A percentile compares a stretch with the other conserved stretches of the same genome.
Conservation (phyloP, 192 early-diverging fungal species). For the Lunasporangiospora selenospora region DNA sequence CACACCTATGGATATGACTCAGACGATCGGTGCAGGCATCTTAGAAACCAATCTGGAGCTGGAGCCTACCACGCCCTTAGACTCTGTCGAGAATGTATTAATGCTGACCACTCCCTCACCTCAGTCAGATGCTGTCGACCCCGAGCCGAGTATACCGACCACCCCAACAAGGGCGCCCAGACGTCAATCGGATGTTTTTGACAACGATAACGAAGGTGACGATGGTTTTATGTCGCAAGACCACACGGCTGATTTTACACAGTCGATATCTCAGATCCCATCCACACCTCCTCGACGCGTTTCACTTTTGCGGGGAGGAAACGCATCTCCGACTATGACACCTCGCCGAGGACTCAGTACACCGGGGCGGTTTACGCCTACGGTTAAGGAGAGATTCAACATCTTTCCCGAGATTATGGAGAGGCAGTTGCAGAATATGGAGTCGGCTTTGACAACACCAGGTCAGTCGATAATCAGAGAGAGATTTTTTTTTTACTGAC, state of each 20-base stretch:
- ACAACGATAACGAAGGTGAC: not conserved
- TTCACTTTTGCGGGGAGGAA: not conserved
- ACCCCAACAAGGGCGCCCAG: too few species aligned
- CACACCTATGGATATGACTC: conserved; percentile 32
- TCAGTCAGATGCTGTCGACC: too few species aligned
- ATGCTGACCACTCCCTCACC: not conserved
- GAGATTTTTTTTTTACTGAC: too few species aligned
- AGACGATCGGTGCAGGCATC: conserved; percentile 26
- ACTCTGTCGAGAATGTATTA: not conserved
- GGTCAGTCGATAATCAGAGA: too few species aligned
- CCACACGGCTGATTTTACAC: too few species aligned
- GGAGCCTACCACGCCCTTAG: not conserved
- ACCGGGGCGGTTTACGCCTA: conserved; percentile 20
- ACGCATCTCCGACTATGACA: not conserved
- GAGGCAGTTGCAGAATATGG: conserved; percentile 23
- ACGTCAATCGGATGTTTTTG: too few species aligned
- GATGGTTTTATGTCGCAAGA: too few species aligned
- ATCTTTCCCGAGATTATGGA: conserved; percentile 38
- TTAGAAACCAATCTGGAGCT: conserved; percentile 3
- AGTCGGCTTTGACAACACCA: too few species aligned
- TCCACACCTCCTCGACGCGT: conserved; percentile 17
- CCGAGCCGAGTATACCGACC: too few species aligned
- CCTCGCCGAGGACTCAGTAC: conserved; percentile 15
- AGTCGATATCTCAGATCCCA: not conserved
- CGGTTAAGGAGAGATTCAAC: conserved; percentile 16